Base-by-base conservation (phyloP, 371 early-diverging fungal species). In the Mortierella sp. region DNA sequence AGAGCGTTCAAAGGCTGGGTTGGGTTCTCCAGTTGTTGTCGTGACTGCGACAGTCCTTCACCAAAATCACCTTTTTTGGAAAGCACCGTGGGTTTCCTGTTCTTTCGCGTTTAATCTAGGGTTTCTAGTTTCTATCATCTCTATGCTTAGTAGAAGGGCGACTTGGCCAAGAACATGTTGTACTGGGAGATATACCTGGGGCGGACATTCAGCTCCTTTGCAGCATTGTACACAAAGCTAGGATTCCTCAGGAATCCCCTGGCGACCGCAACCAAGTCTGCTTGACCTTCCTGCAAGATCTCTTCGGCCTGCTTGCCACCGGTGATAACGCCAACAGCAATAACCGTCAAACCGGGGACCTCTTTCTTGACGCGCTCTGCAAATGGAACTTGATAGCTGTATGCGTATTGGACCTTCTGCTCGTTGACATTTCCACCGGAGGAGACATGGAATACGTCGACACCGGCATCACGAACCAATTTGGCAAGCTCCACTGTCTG, bases 241-340 rank as follows among this genome's bases (percentile, higher is more conserved):
- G 74, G 71, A 37, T 70, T 53, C 24, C 65, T 49, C 54, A 79
- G 60, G 51, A 70, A 79, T 3, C 48, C 47, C 6, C 79, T 40
- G 9, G 64, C 74, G 37, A 37, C 63, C 0, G 61, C 63, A 12
- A 73, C 54, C 25, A 68, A 27, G 49, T 72, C 72, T 1, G 61
- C 67, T 31, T 63, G 40, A 10, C 57, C 68, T 2, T 37, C 24
- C 28, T 45, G 34, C 31, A 73, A 24, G 13, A 63, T 53, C 29
- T 60, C 48, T 31, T 63, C 54, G 0, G 69, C 64, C 28, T 91
- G 88, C 21, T 71, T 41, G 17, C 85, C 81, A 7, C 84, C 82
- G 2, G 83, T 86, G 45, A 95, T 94, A 0, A 84, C 54, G 0
- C 96, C 96, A 0, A 95, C 95, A 0, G 92, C 85, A 4, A 83